Percentiles rank a stretch among this genome's conserved stretches.
Evolutionary conservation across 148 eudicot species (phyloP).

Genomic region (Euryodendron excelsum): DNA sequence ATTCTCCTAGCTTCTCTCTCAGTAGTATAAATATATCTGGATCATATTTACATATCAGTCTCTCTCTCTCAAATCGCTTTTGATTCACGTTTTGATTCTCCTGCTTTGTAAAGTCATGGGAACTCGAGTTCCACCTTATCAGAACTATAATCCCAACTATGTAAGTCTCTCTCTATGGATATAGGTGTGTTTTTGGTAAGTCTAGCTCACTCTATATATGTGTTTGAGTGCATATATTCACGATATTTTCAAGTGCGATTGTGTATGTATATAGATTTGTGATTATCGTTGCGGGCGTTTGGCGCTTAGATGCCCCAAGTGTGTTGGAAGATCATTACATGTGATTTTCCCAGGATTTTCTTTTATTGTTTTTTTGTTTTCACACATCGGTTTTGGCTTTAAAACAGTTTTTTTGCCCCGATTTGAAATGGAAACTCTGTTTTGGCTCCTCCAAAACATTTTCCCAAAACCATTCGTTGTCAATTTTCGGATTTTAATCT

Average conservation of each 20-base stretch:
- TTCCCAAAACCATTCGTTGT: neutral
- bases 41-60: no score
- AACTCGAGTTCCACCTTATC: neutral
- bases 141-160: neutral
- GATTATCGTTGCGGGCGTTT: neutral
- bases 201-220: neutral
- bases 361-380: neutral
- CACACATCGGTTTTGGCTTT: neutral
- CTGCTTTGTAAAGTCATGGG: neutral
- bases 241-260: no score
- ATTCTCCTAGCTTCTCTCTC: no score
- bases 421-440: neutral
- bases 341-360: no score
- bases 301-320: no score
- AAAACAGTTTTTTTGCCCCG: neutral
- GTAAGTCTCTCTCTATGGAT: constrained; percentile 3
- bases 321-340: neutral
- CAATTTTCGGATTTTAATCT: no score
- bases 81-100: no score
- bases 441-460: neutral
- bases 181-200: no score
- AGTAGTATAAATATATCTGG: no score
- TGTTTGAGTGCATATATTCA: neutral
- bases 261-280: neutral
- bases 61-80: no score